Evolutionary conservation across 1,284 basidiomycete species (phyloP).

Genomic region (Ustilago nuda): DNA sequence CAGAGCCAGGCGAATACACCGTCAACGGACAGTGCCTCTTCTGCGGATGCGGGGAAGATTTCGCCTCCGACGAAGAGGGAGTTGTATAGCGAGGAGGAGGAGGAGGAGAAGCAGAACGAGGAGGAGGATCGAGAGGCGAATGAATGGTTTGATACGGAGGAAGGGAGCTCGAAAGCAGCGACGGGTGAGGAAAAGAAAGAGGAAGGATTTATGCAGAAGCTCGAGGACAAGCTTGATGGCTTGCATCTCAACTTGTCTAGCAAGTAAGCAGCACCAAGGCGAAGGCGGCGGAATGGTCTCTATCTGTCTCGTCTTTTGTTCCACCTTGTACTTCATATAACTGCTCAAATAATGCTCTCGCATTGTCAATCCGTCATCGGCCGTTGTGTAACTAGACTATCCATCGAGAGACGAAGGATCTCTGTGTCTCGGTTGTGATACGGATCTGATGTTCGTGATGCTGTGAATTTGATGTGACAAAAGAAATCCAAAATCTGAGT

Average conservation of each 20-base stretch:
- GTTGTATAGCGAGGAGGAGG: constrained; percentile 41
- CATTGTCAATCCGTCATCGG: not conserved
- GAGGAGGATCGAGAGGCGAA: constrained; percentile 24
- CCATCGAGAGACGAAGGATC: not conserved
- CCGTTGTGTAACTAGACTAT: not conserved
- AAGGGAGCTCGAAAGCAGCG: constrained; percentile 17
- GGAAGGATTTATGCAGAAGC: constrained; percentile 29
- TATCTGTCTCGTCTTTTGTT: not conserved
- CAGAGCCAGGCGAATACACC: constrained; percentile 14
- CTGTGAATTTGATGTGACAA: not conserved
- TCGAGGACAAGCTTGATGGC: constrained; percentile 31
- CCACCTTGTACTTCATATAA: not conserved
- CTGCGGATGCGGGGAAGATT: constrained; percentile 27
- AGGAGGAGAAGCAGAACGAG: constrained; percentile 22
- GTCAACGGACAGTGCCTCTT: not conserved
- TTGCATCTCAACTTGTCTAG: constrained; percentile 21
- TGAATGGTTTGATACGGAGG: constrained; percentile 44
- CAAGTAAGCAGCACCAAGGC: constrained; percentile 9
- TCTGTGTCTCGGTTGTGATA: not conserved
- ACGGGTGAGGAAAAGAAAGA: constrained; percentile 6
- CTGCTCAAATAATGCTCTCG: constrained; percentile 1
- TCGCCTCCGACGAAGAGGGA: constrained; percentile 51
- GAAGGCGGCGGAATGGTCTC: not conserved
- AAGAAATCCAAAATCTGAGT: not conserved
- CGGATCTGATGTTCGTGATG: not conserved